Base-by-base conservation (phyloP, 106 monocot species). In the Dactylorhiza incarnata region DNA sequence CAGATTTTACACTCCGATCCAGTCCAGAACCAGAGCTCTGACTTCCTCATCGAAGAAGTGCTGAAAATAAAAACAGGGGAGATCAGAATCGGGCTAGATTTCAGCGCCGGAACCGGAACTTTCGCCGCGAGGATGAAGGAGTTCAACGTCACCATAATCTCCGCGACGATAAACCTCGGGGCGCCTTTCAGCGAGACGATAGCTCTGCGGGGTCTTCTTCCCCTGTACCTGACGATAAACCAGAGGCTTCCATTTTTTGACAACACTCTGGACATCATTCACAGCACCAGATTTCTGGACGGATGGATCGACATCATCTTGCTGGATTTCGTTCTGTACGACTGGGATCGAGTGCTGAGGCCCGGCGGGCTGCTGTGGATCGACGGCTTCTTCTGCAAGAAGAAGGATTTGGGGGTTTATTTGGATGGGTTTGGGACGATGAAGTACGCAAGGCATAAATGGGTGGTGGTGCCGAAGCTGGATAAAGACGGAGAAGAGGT, bases 241-340 rank as follows among this genome's bases (percentile, higher is more conserved):
- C 89, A 93, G 82, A 79, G 92, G 72, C 84, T 93, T 15, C 92
- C 92, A 1, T 87, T 93, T 83, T 87, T 93, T 25, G 92, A 93
- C 71, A 93, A 93, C 84, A 92, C 92, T 9, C 74, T 92, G 13
- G 92, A 92, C 44, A 76, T 93, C 47, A 82, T 90, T 6, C 87
- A 93, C 76, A 87, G 85, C 2, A 84, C 92, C 0, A 81, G 87
- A 68, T 93, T 93, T 70, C 82, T 93, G 0, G 92, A 93, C 49
- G 89, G 92, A 4, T 93, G 89, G 92, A 93, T 93, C 15, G 89
- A 93, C 68, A 51, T 87, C 43, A 43, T 92, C 0, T 52, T 89
- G 16, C 51, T 92, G 50, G 92, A 92, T 59, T 90, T 90, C 23
- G 71, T 93, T 6, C 63, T 93, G 84, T 87, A 87, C 54, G 89